These are phyloP conservation scores for Hysterangium stoloniferum DNA, from an alignment of 768 basidiomycete species.

Conservation along the genomic window DNA sequence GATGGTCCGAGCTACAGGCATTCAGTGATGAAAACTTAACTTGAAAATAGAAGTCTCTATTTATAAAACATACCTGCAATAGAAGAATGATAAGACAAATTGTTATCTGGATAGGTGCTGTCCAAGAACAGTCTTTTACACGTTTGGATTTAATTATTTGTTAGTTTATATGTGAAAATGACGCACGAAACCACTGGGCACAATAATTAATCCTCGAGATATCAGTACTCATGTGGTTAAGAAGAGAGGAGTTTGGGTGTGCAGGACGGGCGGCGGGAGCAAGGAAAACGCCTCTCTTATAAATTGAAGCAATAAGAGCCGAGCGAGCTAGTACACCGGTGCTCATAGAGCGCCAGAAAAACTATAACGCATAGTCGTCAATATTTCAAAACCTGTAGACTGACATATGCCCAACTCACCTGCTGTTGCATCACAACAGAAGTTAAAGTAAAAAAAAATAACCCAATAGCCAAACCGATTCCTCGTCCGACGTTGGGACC, in stretches of 20 bases:
- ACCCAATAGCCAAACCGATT: conserved; percentile 50
- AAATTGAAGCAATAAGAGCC: conserved; percentile 62
- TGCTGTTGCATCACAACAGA: conserved; percentile 58
- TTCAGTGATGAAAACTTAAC: neutral
- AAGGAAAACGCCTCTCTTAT: conserved; percentile 58
- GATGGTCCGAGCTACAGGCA: conserved; percentile 52
- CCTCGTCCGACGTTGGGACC: conserved; percentile 41
- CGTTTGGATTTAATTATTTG: neutral
- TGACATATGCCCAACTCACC: conserved; percentile 27
- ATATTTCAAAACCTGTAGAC: conserved; percentile 23
- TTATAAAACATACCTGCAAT: conserved; percentile 41
- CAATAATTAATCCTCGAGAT: conserved; percentile 53
- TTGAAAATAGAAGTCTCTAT: conserved; percentile 7
- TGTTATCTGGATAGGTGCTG: conserved; percentile 56
- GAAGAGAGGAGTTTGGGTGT: conserved; percentile 51
- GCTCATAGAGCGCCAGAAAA: conserved; percentile 64
- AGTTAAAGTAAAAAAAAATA: conserved; percentile 41
- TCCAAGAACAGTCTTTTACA: conserved; percentile 32
- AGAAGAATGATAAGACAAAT: conserved; percentile 55
- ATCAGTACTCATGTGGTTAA: conserved; percentile 61
- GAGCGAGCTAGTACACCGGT: conserved; percentile 59
- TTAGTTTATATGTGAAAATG: no score
- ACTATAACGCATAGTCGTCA: conserved; percentile 28
- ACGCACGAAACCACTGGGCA: conserved; percentile 44
- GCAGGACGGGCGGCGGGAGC: conserved; percentile 58